Conservation (phyloP, 2,329 filamentous ascomycete species). For the Anthostomella pinea region DNA sequence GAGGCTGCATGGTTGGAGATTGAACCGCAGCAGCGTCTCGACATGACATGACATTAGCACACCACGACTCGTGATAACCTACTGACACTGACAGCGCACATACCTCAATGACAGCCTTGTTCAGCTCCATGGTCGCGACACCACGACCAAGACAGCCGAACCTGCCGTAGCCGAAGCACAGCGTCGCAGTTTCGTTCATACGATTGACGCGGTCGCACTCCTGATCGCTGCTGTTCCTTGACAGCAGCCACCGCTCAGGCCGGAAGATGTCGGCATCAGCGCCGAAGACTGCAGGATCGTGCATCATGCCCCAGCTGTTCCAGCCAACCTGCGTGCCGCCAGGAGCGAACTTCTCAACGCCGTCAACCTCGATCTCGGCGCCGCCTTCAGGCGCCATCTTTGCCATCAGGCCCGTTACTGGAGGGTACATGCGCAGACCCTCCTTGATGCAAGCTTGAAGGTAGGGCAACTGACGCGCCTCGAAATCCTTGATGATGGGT, state of each 20-base stretch:
- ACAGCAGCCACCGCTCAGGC: background rate
- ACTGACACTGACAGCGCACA: too few species aligned
- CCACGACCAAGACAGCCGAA: constrained; percentile 1
- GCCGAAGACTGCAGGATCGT: background rate
- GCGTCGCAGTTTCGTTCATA: background rate
- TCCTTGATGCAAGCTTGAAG: constrained; percentile 1
- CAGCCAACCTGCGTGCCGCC: background rate
- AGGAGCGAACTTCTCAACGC: background rate
- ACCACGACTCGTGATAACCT: too few species aligned
- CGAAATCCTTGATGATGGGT: background rate
- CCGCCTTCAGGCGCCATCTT: background rate
- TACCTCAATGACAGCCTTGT: background rate
- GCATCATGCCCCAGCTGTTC: background rate
- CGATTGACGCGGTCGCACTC: background rate
- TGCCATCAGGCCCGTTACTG: background rate
- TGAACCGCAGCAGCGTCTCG: background rate
- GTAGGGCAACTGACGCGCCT: background rate
- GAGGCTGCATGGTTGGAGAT: background rate
- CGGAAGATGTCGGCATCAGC: background rate
- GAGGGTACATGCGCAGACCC: background rate
- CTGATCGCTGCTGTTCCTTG: background rate
- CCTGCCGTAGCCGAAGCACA: background rate
- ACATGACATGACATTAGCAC: background rate
- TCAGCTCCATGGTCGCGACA: constrained; percentile 1
- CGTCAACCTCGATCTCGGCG: background rate